These are phyloP conservation scores for Cyclostephanos invisitatus DNA, from an alignment of 108 stramenopile genomes.

Conservation along the genomic window DNA sequence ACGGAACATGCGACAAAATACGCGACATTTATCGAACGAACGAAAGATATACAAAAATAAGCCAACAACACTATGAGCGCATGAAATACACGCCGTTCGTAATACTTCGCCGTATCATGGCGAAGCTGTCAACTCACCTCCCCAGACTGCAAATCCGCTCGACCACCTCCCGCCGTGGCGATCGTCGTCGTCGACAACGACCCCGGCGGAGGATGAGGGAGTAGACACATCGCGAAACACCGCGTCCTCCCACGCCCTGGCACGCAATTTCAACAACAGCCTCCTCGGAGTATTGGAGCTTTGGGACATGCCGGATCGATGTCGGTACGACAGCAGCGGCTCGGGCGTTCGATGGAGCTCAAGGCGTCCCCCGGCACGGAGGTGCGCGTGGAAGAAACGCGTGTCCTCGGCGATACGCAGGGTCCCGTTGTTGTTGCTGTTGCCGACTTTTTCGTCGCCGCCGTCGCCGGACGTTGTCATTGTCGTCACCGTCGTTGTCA, in stretches of 20 bases:
- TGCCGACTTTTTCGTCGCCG: no score
- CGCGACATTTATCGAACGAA: no score
- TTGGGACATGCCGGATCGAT: slow-evolving; percentile 69
- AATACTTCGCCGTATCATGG: no score
- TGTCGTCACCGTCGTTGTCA: slow-evolving; percentile 10
- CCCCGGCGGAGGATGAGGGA: not conserved
- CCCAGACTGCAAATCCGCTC: slow-evolving; percentile 63
- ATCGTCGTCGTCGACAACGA: not conserved
- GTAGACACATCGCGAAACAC: no score
- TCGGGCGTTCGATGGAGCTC: slow-evolving; percentile 50
- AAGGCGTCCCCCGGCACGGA: slow-evolving; percentile 55
- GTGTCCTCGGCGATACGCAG: slow-evolving; percentile 87
- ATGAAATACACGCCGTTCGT: no score
- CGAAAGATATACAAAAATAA: no score
- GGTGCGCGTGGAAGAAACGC: slow-evolving; percentile 85
- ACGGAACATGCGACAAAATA: slow-evolving; percentile 42
- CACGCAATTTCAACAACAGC: slow-evolving; percentile 72
- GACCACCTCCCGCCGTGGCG: slow-evolving; percentile 24
- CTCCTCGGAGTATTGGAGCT: slow-evolving; percentile 80
- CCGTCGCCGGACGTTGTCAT: no score
- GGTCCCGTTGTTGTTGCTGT: slow-evolving; percentile 21
- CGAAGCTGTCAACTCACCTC: not conserved
- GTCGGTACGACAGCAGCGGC: slow-evolving; percentile 84
- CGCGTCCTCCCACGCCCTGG: slow-evolving; percentile 67
- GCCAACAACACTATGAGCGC: no score